phyloP scores from a whole-genome alignment of 208 protist species.

The Wallacemonas collosoma region DNA sequence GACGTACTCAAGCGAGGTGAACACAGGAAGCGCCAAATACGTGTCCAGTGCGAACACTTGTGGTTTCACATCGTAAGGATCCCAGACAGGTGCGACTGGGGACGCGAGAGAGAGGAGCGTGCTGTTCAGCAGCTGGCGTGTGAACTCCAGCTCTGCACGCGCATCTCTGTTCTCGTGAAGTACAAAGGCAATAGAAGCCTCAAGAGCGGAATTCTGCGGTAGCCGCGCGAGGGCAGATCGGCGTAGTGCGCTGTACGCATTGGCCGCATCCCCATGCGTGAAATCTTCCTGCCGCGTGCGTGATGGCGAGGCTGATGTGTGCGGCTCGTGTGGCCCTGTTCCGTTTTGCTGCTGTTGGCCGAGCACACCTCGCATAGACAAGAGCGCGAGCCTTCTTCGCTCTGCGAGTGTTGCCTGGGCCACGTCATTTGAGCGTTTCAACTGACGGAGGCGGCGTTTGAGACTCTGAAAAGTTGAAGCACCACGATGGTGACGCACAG shows the following conservation, averaged over 20 bases:
- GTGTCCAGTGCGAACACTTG: constrained; percentile 87
- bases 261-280: background rate
- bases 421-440: too few relatives aligned
- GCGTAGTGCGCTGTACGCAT: constrained; percentile 1
- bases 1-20: constrained; percentile 78
- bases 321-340: too few relatives aligned
- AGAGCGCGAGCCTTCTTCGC: too few relatives aligned
- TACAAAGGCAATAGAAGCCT: constrained; percentile 74
- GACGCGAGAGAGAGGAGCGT: constrained; percentile 82
- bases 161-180: constrained; percentile 79
- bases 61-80: constrained; percentile 88
- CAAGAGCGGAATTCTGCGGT: constrained; percentile 70
- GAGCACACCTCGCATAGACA: too few relatives aligned
- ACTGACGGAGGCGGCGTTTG: too few relatives aligned
- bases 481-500: too few relatives aligned
- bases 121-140: constrained; percentile 69
- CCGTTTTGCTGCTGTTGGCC: too few relatives aligned
- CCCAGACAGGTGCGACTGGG: constrained; percentile 65
- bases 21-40: constrained; percentile 88
- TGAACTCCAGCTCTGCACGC: constrained; percentile 82
- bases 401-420: too few relatives aligned
- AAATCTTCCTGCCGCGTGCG: too few relatives aligned
- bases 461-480: too few relatives aligned
- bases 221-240: constrained; percentile 35
- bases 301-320: too few relatives aligned